Percentiles rank a stretch among this genome's conserved stretches.
phyloP scores from a whole-genome alignment of 495 filamentous ascomycete species.

The Aspergillus ostianus region DNA sequence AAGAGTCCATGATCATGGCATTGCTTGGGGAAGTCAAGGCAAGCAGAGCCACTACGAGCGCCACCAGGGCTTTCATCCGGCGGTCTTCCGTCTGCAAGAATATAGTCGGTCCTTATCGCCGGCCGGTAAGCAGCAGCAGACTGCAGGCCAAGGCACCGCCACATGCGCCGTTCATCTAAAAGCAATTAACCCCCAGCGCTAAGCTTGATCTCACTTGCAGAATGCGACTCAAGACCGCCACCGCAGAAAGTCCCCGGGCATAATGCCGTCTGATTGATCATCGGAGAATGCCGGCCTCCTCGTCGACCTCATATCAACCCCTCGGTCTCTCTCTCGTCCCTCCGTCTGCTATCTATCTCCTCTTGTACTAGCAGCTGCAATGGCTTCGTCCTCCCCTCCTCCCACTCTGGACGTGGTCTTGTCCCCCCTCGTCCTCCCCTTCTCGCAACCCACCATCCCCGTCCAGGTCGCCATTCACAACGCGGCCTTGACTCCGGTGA shows the following conservation, averaged over 20 bases:
- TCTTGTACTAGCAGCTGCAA: constrained; percentile 5
- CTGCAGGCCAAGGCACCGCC: background rate
- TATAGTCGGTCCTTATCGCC: background rate
- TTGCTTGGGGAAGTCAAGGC: constrained; percentile 2
- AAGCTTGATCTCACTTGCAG: background rate
- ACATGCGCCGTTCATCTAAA: background rate
- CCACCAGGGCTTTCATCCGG: background rate
- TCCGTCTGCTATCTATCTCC: background rate
- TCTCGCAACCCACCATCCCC: constrained; percentile 16
- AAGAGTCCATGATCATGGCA: background rate
- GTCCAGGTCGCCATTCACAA: constrained; percentile 44
- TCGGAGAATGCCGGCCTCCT: background rate
- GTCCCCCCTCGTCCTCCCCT: constrained; percentile 12
- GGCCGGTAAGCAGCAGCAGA: too few species aligned
- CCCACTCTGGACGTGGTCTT: constrained; percentile 23
- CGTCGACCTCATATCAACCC: background rate
- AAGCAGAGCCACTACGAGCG: background rate
- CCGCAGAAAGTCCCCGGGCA: too few species aligned
- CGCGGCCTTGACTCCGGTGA: constrained; percentile 36
- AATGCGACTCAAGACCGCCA: constrained; percentile 19
- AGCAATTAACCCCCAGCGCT: background rate
- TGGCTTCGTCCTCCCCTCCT: background rate
- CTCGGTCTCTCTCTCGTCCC: background rate
- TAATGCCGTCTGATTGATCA: background rate
- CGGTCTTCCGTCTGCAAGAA: background rate